Base-by-base conservation (phyloP, 441 rosid species). In the Biscutella auriculata region DNA sequence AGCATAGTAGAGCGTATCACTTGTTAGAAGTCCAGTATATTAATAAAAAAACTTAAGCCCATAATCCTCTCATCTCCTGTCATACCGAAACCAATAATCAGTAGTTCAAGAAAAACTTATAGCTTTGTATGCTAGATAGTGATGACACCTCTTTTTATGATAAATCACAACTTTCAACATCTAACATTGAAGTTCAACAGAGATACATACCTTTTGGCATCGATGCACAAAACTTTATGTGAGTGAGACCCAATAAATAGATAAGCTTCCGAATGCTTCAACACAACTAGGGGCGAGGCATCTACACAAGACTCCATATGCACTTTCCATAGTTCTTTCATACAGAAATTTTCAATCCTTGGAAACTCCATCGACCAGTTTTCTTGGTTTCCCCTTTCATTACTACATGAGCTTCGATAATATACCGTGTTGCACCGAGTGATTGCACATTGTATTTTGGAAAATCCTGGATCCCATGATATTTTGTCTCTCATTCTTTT, bases 161-260 rank as follows among this genome's bases (percentile, higher is more conserved):
- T 50, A 50, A 6, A 19, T 17, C 2, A 17, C 27, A 32, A 13
- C 37, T 30, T 49, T 49, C 5, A 28, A 50, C 27, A 50, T 33
- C 29, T 51, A 9, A 7, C 10, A 54, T 8, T 37, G 21, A 34
- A 57, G 17, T 39, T 33, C 7, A 25, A 30, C 29, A 56, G 62
- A 11, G 56, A 53, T 45, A 49, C 51, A 50, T 68, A 92, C 98
- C 94, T 86, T 65, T 73, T 77, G 25, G 88, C 95, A 53, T 84
- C 70, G 53, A 88, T 42, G 60, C 95, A 78, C 9, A 74, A 56
- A 72, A 88, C 86, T 53, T 73, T 86, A 46, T 71, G 77, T 3
- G 95, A 78, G 70, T 92, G 98, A 59, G 98, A 89, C 67, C 98
- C 98, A 74, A 88, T 75, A 73, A 92, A 83, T 39, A 88, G 48